These are phyloP conservation scores for Pseudisothecium myosuroides DNA, from an alignment of 225 moss, liverwort and hornwort species.

Conservation along the genomic window DNA sequence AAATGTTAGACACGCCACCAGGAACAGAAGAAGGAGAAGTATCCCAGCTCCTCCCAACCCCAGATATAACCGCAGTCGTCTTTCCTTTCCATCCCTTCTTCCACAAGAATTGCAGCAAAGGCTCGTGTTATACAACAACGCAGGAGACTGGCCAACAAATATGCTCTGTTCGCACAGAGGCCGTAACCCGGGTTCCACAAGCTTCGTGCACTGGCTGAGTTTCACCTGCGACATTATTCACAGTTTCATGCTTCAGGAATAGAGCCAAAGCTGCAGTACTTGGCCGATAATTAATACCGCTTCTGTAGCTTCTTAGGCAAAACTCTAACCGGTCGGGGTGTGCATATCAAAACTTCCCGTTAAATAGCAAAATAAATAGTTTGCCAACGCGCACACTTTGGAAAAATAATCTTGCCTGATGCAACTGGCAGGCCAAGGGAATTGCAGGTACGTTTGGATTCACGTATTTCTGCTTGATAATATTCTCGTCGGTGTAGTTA, in stretches of 20 bases:
- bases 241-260: neutral
- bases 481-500: neutral
- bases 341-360: neutral
- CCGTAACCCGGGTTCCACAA: conserved; percentile 11
- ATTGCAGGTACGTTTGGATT: conserved; percentile 19
- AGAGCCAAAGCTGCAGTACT: neutral
- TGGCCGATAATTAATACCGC: neutral
- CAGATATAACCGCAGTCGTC: conserved; percentile 3
- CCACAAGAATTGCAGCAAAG: conserved; percentile 27
- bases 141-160: conserved; percentile 5
- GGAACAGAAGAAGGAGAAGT: conserved; percentile 3
- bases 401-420: conserved; percentile 12
- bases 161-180: conserved; percentile 24
- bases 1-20: conserved; percentile 1
- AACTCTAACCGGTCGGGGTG: neutral
- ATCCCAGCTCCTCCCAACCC: conserved; percentile 13
- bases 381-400: neutral
- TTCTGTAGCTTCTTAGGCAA: neutral
- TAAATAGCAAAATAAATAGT: neutral
- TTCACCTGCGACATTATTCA: conserved; percentile 7
- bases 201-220: conserved; percentile 34
- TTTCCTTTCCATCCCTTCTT: neutral
- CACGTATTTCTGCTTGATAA: conserved; percentile 13
- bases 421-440: conserved; percentile 14
- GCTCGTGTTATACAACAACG: neutral